These are phyloP conservation scores for Lachancea thermotolerans DNA, from an alignment of 805 yeast species.

Conservation along the genomic window DNA sequence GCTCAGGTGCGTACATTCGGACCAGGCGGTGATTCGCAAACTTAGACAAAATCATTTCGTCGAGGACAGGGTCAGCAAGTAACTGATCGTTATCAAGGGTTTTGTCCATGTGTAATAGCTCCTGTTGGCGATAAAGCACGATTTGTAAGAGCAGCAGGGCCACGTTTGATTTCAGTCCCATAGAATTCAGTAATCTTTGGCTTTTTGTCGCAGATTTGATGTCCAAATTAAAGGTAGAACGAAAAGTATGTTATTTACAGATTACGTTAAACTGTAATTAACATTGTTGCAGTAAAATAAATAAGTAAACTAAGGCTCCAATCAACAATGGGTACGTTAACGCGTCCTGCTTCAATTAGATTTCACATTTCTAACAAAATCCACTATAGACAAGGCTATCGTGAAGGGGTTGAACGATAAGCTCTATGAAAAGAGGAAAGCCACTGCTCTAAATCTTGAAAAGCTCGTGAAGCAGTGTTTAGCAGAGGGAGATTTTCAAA, in stretches of 20 bases:
- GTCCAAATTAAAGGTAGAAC: too few species aligned
- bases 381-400: constrained; percentile 52
- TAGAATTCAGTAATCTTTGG: neutral
- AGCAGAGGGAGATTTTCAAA: constrained; percentile 23
- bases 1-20: constrained; percentile 21
- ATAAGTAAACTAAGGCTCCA: neutral
- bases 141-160: constrained; percentile 24
- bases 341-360: neutral
- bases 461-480: constrained; percentile 61
- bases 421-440: constrained; percentile 68
- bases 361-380: neutral
- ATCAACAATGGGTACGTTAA: constrained; percentile 3
- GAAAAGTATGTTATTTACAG: too few species aligned
- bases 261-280: neutral
- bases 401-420: constrained; percentile 66
- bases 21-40: constrained; percentile 22
- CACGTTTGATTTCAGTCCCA: constrained; percentile 6
- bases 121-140: constrained; percentile 25
- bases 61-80: constrained; percentile 24
- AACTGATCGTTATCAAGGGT: constrained; percentile 13
- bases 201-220: too few species aligned
- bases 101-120: constrained; percentile 16
- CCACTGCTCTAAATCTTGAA: constrained; percentile 75
- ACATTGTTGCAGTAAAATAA: neutral
- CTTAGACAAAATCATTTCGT: constrained; percentile 14